phyloP scores from a whole-genome alignment of 192 early-diverging fungal species.

The Globomyces pollinis-pini region DNA sequence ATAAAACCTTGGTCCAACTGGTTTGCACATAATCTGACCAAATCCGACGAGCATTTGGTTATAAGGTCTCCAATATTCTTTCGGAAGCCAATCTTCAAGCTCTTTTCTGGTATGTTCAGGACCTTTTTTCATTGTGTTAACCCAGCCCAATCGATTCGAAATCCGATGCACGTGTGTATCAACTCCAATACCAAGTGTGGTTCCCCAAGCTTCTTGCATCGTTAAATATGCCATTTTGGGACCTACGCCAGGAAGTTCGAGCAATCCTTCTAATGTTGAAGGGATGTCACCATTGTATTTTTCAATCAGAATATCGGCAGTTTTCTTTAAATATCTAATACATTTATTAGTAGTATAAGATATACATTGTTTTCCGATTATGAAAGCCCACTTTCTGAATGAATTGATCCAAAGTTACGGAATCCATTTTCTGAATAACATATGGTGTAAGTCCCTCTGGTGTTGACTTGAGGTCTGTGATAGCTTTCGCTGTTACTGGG shows the following conservation, averaged over 20 bases:
- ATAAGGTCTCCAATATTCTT: slow-evolving; percentile 75
- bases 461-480: slow-evolving; percentile 57
- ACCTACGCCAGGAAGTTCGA: slow-evolving; percentile 82
- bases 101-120: slow-evolving; percentile 74
- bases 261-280: slow-evolving; percentile 63
- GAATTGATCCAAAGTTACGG: slow-evolving; percentile 56
- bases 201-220: slow-evolving; percentile 79
- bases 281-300: slow-evolving; percentile 78
- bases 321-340: slow-evolving; percentile 74
- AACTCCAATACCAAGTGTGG: slow-evolving; percentile 83
- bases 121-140: slow-evolving; percentile 55
- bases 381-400: slow-evolving; percentile 88
- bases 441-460: slow-evolving; percentile 64
- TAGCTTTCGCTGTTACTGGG: slow-evolving; percentile 69
- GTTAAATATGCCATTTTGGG: slow-evolving; percentile 91
- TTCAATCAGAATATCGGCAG: slow-evolving; percentile 65
- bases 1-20: slow-evolving; percentile 65
- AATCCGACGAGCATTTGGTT: slow-evolving; percentile 88
- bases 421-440: slow-evolving; percentile 51
- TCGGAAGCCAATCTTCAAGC: slow-evolving; percentile 75
- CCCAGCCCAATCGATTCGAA: slow-evolving; percentile 81
- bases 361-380: slow-evolving; percentile 71
- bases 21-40: slow-evolving; percentile 76
- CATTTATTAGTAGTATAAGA: too few species aligned
- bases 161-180: slow-evolving; percentile 95